Conservation (phyloP, 345 rosid species). For the Combretum micranthum region DNA sequence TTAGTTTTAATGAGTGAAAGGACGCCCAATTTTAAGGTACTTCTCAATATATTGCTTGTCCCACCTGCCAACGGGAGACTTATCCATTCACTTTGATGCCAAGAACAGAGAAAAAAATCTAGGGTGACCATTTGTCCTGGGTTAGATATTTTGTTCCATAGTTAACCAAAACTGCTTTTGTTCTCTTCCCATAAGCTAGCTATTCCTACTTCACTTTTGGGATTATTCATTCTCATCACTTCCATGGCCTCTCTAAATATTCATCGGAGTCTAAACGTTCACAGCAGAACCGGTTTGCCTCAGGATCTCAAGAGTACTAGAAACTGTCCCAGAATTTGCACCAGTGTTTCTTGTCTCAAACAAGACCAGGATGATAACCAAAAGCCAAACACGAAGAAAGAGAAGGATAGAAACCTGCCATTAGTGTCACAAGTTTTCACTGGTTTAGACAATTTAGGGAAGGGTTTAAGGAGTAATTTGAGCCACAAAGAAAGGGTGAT, state of each 20-base stretch:
- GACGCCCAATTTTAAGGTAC: too few relatives aligned
- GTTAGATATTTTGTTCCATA: too few relatives aligned
- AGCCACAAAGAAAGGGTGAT: slow-evolving; percentile 62
- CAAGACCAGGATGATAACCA: slow-evolving; percentile 17
- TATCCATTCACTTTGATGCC: too few relatives aligned
- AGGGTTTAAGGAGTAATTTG: slow-evolving; percentile 29
- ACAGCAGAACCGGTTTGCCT: background rate
- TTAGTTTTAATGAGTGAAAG: too few relatives aligned
- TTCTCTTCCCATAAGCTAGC: too few relatives aligned
- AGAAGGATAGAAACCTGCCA: slow-evolving; percentile 10
- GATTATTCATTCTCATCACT: background rate
- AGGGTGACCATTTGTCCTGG: too few relatives aligned
- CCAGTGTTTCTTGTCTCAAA: slow-evolving; percentile 17
- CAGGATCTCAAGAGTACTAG: slow-evolving; percentile 11
- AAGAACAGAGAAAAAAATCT: too few relatives aligned
- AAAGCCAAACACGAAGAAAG: slow-evolving; percentile 20
- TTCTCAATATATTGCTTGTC: too few relatives aligned
- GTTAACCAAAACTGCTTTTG: too few relatives aligned
- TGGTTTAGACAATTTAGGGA: slow-evolving; percentile 25
- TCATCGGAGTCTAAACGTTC: slow-evolving; percentile 5
- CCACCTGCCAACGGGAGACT: too few relatives aligned
- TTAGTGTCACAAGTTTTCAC: slow-evolving; percentile 7
- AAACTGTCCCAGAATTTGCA: slow-evolving; percentile 3
- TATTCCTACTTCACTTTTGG: too few relatives aligned
- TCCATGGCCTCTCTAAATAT: slow-evolving; percentile 40